A percentile compares a stretch with the other conserved stretches of the same genome.
Evolutionary conservation across 192 early-diverging fungal genomes (phyloP).

Genomic region (Rhizophagus clarus): DNA sequence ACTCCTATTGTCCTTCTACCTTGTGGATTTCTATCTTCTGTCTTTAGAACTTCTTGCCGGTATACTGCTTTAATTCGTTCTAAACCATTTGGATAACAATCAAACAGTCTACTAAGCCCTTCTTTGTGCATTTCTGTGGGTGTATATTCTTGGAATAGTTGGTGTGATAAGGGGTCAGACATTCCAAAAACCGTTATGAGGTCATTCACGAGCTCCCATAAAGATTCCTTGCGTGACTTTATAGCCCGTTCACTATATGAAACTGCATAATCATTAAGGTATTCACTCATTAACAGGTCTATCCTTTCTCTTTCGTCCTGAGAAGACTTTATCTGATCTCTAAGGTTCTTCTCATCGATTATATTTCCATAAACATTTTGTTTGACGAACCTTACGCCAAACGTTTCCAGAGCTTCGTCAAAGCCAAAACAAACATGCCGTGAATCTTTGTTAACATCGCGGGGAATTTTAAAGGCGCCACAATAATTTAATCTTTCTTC

Average conservation of each 20-base stretch:
- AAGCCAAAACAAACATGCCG: background rate
- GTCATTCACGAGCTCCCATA: background rate
- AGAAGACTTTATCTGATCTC: too few relatives aligned
- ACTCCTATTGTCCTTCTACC: too few relatives aligned
- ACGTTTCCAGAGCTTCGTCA: background rate
- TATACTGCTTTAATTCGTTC: background rate
- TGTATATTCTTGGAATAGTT: background rate
- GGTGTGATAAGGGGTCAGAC: background rate
- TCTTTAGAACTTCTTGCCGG: background rate
- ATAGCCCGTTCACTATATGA: background rate
- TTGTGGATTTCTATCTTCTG: background rate
- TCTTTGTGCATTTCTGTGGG: background rate
- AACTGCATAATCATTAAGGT: background rate
- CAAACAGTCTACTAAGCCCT: background rate
- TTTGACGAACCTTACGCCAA: background rate
- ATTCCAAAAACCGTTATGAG: slow-evolving; percentile 1
- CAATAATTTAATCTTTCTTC: slow-evolving; percentile 1
- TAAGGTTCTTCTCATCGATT: background rate
- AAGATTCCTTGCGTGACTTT: slow-evolving; percentile 2
- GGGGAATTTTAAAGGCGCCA: background rate
- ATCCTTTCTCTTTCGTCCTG: background rate
- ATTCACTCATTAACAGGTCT: background rate
- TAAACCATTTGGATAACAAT: background rate
- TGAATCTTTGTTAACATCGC: background rate
- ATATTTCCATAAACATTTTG: background rate